Percentiles rank a stretch among this genome's conserved stretches.
phyloP scores from a whole-genome alignment of 179 eudicot species.

The Corrigiola litoralis region DNA sequence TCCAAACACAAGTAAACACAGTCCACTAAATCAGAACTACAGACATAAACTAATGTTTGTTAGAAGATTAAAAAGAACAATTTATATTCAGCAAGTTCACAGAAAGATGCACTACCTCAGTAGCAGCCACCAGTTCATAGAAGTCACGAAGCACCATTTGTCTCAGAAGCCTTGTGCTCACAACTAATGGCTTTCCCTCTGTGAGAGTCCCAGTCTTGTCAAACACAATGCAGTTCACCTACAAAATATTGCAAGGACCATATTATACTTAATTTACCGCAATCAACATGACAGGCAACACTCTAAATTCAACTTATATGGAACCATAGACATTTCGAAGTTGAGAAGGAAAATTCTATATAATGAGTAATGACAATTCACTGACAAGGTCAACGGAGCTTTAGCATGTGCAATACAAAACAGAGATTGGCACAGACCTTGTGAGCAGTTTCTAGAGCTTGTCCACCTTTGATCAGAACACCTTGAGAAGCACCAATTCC shows the following conservation, averaged over 20 bases:
- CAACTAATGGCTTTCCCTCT: constrained; percentile 79
- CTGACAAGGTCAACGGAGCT: background rate
- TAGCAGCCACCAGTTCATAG: constrained; percentile 71
- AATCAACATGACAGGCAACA: too few relatives aligned
- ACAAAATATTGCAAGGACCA: background rate
- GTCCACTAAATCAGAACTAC: background rate
- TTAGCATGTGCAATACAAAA: background rate
- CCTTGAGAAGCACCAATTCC: constrained; percentile 98
- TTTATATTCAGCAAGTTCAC: background rate
- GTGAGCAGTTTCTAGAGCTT: constrained; percentile 90
- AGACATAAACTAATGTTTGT: background rate
- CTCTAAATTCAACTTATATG: too few relatives aligned
- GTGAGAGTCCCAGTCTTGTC: constrained; percentile 99
- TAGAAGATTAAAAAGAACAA: background rate
- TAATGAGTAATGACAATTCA: background rate
- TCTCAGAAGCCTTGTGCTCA: constrained; percentile 52
- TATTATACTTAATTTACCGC: background rate
- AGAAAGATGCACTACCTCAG: constrained; percentile 54
- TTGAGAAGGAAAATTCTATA: too few relatives aligned
- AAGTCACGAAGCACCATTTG: constrained; percentile 59
- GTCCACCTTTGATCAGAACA: constrained; percentile 96
- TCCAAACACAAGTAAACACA: too few relatives aligned
- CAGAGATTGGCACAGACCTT: constrained; percentile 38
- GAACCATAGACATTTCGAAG: too few relatives aligned
- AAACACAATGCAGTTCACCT: constrained; percentile 92